Evolutionary conservation across 257 asterid species (phyloP), one percentile per base, ranked within the genome.

Genomic region (Scutellaria baicalensis): DNA sequence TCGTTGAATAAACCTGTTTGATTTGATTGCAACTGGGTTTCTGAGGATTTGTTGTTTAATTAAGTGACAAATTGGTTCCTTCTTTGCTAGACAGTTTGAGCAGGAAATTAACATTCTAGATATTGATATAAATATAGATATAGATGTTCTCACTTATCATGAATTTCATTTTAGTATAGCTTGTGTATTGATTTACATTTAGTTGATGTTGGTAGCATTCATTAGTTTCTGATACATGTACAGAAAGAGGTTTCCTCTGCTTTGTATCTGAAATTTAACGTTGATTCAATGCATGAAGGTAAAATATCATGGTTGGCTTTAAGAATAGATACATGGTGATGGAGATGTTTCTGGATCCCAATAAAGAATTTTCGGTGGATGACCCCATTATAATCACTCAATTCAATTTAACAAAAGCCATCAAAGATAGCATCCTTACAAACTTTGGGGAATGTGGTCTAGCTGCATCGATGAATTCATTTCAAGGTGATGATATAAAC

Each of bases 371-470:
- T 39, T 56, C 78, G 2, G 68, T 73, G 59, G 86, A 80, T 63
- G 96, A 91, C 8, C 96, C 97, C 43, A 78, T 93, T 54, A 84
- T 84, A 59, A 82, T 93, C 66, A 89, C 93, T n/a, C 88, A 84
- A 23, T 75, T 71, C 52, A 89, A 93, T 80, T 62, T 91, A 73
- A 59, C 80, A 40, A 84, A 81, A 65, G 89, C 96, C 55, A 76
- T 93, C 60, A 82, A 74, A 62, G 93, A 89, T 45, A 88, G 94
- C 90, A 84, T 93, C 67, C 88, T 77, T 50, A 47, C 68, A n/a
- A 89, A 87, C 75, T 91, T 91, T 59, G 99, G 97, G 39, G 99
- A 91, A 79, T 93, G 91, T 62, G 97, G 97, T 70, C 81, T 89
- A 39, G 97, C 99, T 68, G 87, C 92, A 3, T 84, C 87, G 13